phyloP scores from a whole-genome alignment of 768 basidiomycete genomes.

The Lactifluus hygrophoroides region DNA sequence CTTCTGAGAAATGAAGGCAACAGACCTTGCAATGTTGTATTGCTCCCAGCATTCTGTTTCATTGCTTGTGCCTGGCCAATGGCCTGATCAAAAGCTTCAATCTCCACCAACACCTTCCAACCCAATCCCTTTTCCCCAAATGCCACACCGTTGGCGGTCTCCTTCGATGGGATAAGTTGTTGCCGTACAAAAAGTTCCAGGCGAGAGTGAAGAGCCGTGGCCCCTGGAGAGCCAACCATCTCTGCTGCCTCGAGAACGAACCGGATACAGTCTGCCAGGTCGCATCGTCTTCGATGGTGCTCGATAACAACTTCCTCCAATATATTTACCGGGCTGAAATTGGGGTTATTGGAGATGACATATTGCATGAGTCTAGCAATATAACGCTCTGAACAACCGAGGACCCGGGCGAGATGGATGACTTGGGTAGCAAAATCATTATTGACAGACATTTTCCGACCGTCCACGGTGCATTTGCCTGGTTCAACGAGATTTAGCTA shows the following conservation, averaged over 20 bases:
- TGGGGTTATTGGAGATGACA: slow-evolving; percentile 56
- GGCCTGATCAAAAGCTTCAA: slow-evolving; percentile 48
- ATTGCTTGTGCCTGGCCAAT: slow-evolving; percentile 48
- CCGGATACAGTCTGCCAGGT: slow-evolving; percentile 61
- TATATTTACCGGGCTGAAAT: slow-evolving; percentile 45
- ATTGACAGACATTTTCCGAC: slow-evolving; percentile 64
- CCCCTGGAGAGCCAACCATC: slow-evolving; percentile 35
- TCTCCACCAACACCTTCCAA: slow-evolving; percentile 49
- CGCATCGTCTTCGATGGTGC: slow-evolving; percentile 61
- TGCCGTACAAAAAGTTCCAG: slow-evolving; percentile 46
- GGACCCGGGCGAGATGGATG: slow-evolving; percentile 70
- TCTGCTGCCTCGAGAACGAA: slow-evolving; percentile 60
- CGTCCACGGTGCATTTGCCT: slow-evolving; percentile 63
- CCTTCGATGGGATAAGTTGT: slow-evolving; percentile 41
- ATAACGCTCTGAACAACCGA: slow-evolving; percentile 77
- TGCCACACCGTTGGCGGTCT: slow-evolving; percentile 22
- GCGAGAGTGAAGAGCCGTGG: slow-evolving; percentile 42
- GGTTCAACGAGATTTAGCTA: background rate
- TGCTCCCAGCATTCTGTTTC: slow-evolving; percentile 52
- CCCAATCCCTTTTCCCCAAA: slow-evolving; percentile 38
- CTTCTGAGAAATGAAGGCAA: background rate
- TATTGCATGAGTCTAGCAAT: slow-evolving; percentile 60
- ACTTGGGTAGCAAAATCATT: slow-evolving; percentile 71
- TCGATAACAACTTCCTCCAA: slow-evolving; percentile 60
- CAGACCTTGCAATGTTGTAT: slow-evolving; percentile 54